A percentile compares a stretch with the other conserved stretches of the same genome.
These are phyloP conservation scores for Solanum microdontum DNA, from an alignment of 257 asterid species.

Conservation along the genomic window DNA sequence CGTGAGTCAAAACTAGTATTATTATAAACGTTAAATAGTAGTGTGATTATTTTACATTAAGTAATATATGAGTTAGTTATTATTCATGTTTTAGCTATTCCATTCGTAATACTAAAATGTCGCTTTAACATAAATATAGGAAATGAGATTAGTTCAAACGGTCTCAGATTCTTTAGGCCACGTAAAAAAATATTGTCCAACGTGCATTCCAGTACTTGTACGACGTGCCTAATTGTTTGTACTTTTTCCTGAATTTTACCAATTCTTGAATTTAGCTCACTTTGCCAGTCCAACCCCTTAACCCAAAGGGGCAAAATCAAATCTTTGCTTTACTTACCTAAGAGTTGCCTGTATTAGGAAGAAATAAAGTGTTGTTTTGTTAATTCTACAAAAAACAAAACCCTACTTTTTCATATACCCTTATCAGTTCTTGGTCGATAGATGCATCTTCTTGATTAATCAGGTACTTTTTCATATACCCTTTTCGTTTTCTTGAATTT, in stretches of 20 bases:
- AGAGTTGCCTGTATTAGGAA: not conserved
- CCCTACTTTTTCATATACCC: not conserved
- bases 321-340: not conserved
- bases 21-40: too few species aligned
- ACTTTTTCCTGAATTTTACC: not conserved
- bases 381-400: not conserved
- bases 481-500: not conserved
- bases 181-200: not conserved
- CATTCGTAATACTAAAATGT: not conserved
- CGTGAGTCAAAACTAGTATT: too few species aligned
- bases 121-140: not conserved
- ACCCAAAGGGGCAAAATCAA: not conserved
- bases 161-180: not conserved
- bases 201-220: not conserved
- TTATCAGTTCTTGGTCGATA: not conserved
- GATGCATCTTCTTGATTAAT: not conserved
- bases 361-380: not conserved
- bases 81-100: too few species aligned
- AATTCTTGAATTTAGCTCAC: not conserved
- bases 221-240: not conserved
- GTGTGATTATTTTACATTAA: not conserved
- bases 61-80: not conserved
- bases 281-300: not conserved
- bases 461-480: not conserved
- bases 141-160: not conserved